Percentiles rank a stretch among this genome's conserved stretches.
Conservation (phyloP, 768 basidiomycete species). For the Rhodotorula toruloides region DNA sequence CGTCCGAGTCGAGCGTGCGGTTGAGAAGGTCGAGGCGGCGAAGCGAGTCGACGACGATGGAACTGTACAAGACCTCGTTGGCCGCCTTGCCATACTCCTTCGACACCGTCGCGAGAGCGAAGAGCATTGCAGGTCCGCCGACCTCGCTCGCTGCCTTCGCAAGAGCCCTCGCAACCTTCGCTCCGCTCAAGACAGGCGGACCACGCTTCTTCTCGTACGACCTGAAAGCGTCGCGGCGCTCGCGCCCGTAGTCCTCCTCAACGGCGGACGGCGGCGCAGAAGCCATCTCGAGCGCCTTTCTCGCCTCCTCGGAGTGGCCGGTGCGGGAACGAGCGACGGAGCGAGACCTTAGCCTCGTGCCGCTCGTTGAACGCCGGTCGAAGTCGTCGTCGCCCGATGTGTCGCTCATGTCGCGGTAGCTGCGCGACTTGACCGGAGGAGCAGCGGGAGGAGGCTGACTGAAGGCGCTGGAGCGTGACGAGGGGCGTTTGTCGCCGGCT, state of each 20-base stretch:
- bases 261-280: no score
- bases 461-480: not conserved
- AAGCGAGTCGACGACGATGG: not conserved
- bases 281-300: not conserved
- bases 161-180: not conserved
- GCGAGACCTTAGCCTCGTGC: no score
- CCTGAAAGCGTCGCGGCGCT: not conserved
- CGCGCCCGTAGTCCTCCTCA: no score
- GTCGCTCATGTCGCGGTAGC: not conserved
- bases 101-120: slow-evolving; percentile 1
- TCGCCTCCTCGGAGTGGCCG: not conserved
- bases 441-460: not conserved
- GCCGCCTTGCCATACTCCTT: not conserved
- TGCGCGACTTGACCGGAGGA: not conserved
- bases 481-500: not conserved
- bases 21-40: not conserved
- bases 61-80: not conserved
- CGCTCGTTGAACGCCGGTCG: not conserved
- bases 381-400: not conserved
- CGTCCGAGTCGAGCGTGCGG: not conserved
- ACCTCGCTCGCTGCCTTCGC: not conserved
- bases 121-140: not conserved
- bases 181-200: not conserved
- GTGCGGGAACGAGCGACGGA: not conserved
- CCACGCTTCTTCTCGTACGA: not conserved